These are phyloP conservation scores for Aspergillus brasiliensis DNA, from an alignment of 2,329 filamentous ascomycete genomes.

Conservation along the genomic window DNA sequence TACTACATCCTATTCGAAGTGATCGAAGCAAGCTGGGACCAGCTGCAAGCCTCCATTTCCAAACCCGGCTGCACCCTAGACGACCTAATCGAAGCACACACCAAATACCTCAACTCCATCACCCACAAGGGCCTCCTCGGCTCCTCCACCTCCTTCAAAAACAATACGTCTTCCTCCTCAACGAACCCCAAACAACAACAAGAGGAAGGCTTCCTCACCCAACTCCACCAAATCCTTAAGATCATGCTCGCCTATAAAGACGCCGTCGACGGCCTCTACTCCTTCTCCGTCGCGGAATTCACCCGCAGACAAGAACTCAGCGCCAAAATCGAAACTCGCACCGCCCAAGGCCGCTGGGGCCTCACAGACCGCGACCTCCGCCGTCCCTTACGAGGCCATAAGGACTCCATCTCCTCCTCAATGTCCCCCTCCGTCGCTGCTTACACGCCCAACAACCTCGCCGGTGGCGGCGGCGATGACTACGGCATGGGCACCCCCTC, in stretches of 20 bases:
- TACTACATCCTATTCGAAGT: slow-evolving; percentile 99
- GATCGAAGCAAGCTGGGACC: slow-evolving; percentile 93
- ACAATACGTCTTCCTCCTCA: slow-evolving; percentile 29
- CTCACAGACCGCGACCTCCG: slow-evolving; percentile 57
- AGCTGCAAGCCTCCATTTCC: slow-evolving; percentile 77
- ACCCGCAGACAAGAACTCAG: slow-evolving; percentile 84
- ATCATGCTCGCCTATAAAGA: slow-evolving; percentile 94
- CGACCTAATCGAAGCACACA: slow-evolving; percentile 90
- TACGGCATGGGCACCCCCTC: slow-evolving; percentile 43
- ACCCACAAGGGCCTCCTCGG: slow-evolving; percentile 94
- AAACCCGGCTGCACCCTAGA: slow-evolving; percentile 90
- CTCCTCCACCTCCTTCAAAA: slow-evolving; percentile 52
- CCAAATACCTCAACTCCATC: slow-evolving; percentile 86
- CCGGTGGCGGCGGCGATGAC: slow-evolving; percentile 28
- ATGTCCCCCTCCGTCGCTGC: slow-evolving; percentile 27
- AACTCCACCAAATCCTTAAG: slow-evolving; percentile 89
- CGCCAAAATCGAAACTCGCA: slow-evolving; percentile 68
- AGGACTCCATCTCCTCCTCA: slow-evolving; percentile 28
- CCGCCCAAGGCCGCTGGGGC: slow-evolving; percentile 66
- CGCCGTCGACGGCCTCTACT: slow-evolving; percentile 89
- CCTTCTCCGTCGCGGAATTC: slow-evolving; percentile 92
- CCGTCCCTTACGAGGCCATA: slow-evolving; percentile 35
- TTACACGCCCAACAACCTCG: slow-evolving; percentile 26
- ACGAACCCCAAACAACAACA: slow-evolving; percentile 38
- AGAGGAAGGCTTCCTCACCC: slow-evolving; percentile 81